phyloP scores from a whole-genome alignment of 2,329 filamentous ascomycete species.

The Stachybotrys chartarum region DNA sequence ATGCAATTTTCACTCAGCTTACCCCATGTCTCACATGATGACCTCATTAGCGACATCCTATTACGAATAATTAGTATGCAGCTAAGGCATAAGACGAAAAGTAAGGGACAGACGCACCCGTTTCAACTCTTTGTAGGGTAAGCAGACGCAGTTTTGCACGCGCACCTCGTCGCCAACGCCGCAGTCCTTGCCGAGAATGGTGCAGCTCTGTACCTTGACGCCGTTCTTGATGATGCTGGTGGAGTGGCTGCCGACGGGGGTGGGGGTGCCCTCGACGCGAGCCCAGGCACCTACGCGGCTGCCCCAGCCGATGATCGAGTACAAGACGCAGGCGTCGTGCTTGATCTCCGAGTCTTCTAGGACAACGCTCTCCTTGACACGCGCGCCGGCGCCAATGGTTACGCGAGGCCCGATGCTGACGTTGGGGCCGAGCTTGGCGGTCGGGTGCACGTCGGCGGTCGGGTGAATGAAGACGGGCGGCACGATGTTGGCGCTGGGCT shows the following conservation, averaged over 20 bases:
- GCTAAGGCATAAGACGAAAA: not conserved
- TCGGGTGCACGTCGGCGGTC: slow-evolving; percentile 81
- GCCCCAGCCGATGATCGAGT: slow-evolving; percentile 95
- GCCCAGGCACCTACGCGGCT: slow-evolving; percentile 97
- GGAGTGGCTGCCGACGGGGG: slow-evolving; percentile 76
- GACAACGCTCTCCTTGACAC: slow-evolving; percentile 93
- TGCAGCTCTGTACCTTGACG: slow-evolving; percentile 97
- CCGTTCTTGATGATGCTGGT: slow-evolving; percentile 97
- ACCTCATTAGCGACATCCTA: slow-evolving; percentile 81
- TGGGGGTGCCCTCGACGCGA: slow-evolving; percentile 90
- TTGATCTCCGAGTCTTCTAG: slow-evolving; percentile 93
- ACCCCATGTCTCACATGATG: slow-evolving; percentile 65
- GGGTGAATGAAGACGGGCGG: slow-evolving; percentile 95
- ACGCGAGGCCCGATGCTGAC: slow-evolving; percentile 92
- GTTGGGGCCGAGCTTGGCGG: slow-evolving; percentile 93
- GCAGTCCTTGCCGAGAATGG: slow-evolving; percentile 95
- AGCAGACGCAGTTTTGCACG: slow-evolving; percentile 95
- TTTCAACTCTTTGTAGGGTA: slow-evolving; percentile 98
- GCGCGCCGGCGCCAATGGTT: slow-evolving; percentile 74
- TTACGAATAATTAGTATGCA: slow-evolving; percentile 14
- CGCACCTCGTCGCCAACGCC: slow-evolving; percentile 87
- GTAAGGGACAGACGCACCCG: slow-evolving; percentile 52
- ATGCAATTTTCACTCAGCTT: not conserved
- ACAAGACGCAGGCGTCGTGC: slow-evolving; percentile 91
- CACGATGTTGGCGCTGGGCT: slow-evolving; percentile 80